phyloP scores from a whole-genome alignment of 2,329 filamentous ascomycete genomes.

The Paraphaeosphaeria sporulosa region DNA sequence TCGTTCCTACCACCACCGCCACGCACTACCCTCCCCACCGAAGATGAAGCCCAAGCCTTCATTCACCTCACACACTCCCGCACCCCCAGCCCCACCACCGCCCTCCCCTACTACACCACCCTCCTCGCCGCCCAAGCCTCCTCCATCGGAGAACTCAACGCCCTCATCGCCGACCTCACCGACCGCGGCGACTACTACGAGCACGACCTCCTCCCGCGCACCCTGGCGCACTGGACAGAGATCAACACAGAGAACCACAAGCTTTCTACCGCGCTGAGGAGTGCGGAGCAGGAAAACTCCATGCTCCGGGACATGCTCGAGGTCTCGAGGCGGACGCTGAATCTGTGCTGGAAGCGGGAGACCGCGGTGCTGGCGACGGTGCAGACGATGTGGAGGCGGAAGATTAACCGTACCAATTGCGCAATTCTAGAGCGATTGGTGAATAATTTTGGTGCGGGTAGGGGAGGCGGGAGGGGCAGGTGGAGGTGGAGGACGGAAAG shows the following conservation, averaged over 20 bases:
- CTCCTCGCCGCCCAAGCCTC: conserved; percentile 19
- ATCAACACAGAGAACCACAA: conserved; percentile 17
- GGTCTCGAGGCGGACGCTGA: conserved; percentile 17
- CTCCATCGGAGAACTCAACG: conserved; percentile 25
- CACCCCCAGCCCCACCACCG: conserved; percentile 15
- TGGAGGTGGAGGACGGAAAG: not conserved
- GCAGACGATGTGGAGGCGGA: conserved; percentile 12
- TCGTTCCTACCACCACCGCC: not conserved
- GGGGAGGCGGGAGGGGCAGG: not conserved
- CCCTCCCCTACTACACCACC: conserved; percentile 9
- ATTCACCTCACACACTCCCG: conserved; percentile 5
- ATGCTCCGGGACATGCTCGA: conserved; percentile 17
- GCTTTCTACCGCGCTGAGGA: not conserved
- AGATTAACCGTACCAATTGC: not conserved
- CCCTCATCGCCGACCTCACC: conserved; percentile 17
- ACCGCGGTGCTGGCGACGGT: conserved; percentile 23
- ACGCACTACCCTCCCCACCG: not conserved
- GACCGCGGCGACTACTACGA: conserved; percentile 23
- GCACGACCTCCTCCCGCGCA: conserved; percentile 22
- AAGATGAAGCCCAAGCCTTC: not conserved
- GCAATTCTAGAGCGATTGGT: conserved; percentile 1
- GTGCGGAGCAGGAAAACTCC: conserved; percentile 11
- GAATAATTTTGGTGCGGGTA: not conserved
- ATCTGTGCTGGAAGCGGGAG: conserved; percentile 27
- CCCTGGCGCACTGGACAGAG: not conserved